Evolutionary conservation across 2,329 filamentous ascomycete genomes (phyloP).

Genomic region (Mariannaea sp.): DNA sequence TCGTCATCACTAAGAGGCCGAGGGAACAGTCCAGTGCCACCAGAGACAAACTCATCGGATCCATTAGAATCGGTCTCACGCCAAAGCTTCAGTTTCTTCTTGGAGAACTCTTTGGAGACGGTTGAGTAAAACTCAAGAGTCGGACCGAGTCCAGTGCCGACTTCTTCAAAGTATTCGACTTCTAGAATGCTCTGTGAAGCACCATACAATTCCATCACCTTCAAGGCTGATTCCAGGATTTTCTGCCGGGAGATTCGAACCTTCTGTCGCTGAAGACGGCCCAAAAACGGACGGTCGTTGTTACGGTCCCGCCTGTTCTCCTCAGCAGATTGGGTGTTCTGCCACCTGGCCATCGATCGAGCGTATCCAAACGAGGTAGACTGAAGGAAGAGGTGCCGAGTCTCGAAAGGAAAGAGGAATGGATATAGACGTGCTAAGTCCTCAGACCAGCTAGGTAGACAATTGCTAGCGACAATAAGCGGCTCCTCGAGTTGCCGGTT

Average conservation of each 20-base stretch:
- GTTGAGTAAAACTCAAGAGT: constrained; percentile 98
- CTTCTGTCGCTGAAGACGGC: constrained; percentile 91
- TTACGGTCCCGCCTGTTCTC: constrained; percentile 82
- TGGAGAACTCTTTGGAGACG: constrained; percentile 95
- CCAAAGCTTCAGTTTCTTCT: constrained; percentile 97
- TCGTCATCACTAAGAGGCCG: constrained; percentile 85
- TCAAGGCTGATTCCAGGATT: constrained; percentile 93
- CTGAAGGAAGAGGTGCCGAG: constrained; percentile 92
- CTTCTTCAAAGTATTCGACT: constrained; percentile 98
- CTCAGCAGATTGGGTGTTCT: constrained; percentile 82
- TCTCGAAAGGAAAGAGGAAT: constrained; percentile 98
- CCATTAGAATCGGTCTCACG: constrained; percentile 81
- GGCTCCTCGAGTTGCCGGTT: constrained; percentile 97
- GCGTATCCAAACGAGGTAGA: constrained; percentile 98
- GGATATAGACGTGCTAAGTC: constrained; percentile 92
- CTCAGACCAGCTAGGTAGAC: constrained; percentile 93
- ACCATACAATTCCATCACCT: constrained; percentile 98
- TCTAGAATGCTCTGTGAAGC: constrained; percentile 95
- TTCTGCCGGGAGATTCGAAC: constrained; percentile 95
- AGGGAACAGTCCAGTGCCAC: constrained; percentile 85
- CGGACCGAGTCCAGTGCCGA: constrained; percentile 92
- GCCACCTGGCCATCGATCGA: constrained; percentile 96
- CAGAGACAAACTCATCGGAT: constrained; percentile 81
- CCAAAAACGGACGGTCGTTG: constrained; percentile 89
- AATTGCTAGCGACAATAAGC: constrained; percentile 94